Conservation (phyloP, 495 filamentous ascomycete species). For the Physcia stellaris region DNA sequence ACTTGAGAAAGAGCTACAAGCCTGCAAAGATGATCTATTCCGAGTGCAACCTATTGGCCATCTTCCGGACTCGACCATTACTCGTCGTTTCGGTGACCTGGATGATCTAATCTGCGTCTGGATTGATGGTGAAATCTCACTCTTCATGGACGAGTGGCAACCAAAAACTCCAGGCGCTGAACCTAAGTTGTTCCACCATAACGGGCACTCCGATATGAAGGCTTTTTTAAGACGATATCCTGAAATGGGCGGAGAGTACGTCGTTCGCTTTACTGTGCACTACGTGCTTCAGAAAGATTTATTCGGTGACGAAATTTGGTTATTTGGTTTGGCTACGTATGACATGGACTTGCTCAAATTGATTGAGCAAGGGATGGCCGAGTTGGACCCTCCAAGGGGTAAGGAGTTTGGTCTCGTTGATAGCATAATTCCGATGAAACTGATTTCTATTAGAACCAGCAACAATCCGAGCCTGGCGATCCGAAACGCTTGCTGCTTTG, state of each 20-base stretch:
- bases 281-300: not conserved
- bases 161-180: not conserved
- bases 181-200: not conserved
- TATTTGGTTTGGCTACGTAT: not conserved
- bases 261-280: constrained; percentile 1
- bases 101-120: constrained; percentile 5
- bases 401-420: not conserved
- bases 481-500: constrained; percentile 12
- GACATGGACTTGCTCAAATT: not conserved
- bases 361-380: constrained; percentile 5
- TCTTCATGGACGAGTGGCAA: not conserved
- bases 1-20: not conserved
- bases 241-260: constrained; percentile 1
- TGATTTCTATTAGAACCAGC: constrained; percentile 1
- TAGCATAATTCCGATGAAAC: not conserved
- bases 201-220: not conserved
- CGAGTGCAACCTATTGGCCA: constrained; percentile 2
- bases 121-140: constrained; percentile 3
- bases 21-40: constrained; percentile 13
- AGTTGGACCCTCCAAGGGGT: constrained; percentile 8
- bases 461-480: constrained; percentile 9
- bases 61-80: constrained; percentile 5
- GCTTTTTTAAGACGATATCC: not conserved
- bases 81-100: not conserved
- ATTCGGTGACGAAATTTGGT: not conserved